Percentiles rank a stretch among this genome's conserved stretches.
These are phyloP conservation scores for Paspalum notatum DNA, from an alignment of 176 grass and related monocot genomes.

Conservation along the genomic window DNA sequence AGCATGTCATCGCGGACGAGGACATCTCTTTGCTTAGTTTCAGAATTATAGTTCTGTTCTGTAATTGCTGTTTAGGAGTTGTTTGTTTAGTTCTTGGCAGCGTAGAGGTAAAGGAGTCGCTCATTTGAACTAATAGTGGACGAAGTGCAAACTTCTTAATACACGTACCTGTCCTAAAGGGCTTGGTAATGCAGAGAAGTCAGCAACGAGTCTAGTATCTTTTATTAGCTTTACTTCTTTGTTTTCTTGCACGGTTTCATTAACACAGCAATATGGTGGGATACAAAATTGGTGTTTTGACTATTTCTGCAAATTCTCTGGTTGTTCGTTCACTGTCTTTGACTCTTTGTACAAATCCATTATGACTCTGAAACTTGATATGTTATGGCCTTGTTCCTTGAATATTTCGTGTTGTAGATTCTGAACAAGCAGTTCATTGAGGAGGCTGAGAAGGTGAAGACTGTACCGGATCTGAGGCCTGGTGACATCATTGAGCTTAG, in stretches of 20 bases:
- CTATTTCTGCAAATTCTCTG: background rate
- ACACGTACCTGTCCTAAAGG: background rate
- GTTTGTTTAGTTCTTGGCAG: slow-evolving; percentile 18
- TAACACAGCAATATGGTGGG: background rate
- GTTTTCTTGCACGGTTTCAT: slow-evolving; percentile 9
- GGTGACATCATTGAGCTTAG: slow-evolving; percentile 95
- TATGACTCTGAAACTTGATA: background rate
- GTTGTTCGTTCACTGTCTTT: background rate
- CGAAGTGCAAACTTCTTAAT: background rate
- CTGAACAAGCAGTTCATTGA: slow-evolving; percentile 89
- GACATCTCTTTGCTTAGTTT: slow-evolving; percentile 14
- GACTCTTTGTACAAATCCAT: slow-evolving; percentile 24
- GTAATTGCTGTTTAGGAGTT: background rate
- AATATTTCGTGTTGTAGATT: slow-evolving; percentile 58
- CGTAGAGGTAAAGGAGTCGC: background rate
- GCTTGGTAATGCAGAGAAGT: background rate
- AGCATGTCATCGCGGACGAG: background rate
- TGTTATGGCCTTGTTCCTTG: slow-evolving; percentile 6
- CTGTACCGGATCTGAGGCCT: slow-evolving; percentile 81
- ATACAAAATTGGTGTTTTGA: slow-evolving; percentile 3
- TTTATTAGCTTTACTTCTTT: background rate
- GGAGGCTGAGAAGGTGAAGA: slow-evolving; percentile 79
- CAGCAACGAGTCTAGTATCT: background rate
- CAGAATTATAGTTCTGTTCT: background rate
- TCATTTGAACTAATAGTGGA: background rate